Evolutionary conservation across 1,284 basidiomycete genomes (phyloP), one percentile per base, ranked within the genome.

Genomic region (Calocybe gambosa): DNA sequence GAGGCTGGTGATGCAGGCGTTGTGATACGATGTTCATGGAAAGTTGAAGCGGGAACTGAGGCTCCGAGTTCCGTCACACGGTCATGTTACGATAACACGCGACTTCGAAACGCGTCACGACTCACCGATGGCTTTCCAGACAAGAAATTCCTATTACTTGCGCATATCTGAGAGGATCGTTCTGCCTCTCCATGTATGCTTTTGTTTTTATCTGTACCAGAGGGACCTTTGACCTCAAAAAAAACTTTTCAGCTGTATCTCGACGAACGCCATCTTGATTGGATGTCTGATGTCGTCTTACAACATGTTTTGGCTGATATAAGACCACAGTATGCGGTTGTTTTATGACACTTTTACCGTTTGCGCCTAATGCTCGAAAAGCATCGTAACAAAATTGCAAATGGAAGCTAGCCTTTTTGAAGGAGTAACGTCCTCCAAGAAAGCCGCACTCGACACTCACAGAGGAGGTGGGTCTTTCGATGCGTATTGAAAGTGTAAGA

Each of bases 251-350:
- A 87, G 85, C 62, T 89, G 10, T 89, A 88, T 60, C 73, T 89
- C 12, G 86, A 89, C 58, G 82, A 85, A 53, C 73, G 76, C n/a
- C 87, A 89, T 63, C 59, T 83, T 13, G 70, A 77, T 37, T 89
- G 87, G 87, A 89, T 89, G 86, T 78, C 83, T 5, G 85, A 89
- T 51, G 55, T 66, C 20, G 68, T 81, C 35, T 65, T 89, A 10
- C 85, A 88, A 56, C 75, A 78, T 56, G 81, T 89, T 19, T 69
- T 89, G 1, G 73, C 76, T 12, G 86, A 89, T 58, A 61, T 89
- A 38, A 73, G 81, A 54, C 82, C 82, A 48, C 63, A 79, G 87
- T 88, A 50, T 54, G 74, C 55, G 29, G 5, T 4, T 10, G 33
- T 34, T 44, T 31, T 28, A 12, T 10, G 29, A 12, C 4, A 23